Evolutionary conservation across 2,329 filamentous ascomycete species (phyloP), one percentile per base, ranked within the genome.

Genomic region (Rasamsonia emersonii): DNA sequence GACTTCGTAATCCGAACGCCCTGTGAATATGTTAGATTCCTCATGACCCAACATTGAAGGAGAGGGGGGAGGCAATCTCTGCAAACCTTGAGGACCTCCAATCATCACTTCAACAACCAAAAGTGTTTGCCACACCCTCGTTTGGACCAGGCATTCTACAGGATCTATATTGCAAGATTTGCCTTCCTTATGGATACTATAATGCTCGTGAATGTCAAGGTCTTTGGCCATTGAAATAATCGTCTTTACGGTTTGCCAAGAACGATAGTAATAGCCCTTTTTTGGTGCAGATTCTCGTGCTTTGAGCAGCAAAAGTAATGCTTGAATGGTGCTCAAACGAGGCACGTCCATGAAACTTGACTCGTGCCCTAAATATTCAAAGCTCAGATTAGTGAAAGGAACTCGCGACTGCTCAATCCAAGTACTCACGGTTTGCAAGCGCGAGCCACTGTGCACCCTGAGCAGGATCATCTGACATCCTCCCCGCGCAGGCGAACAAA

Each of bases 181-280:
- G 14, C 81, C 83, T 32, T 75, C 73, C 41, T 79, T 72, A 54
- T 96, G 91, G 26, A 79, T 75, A 37, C 82, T 78, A 40, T 77
- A 77, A 59, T 96, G 89, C 42, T 94, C 86, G 51, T 95, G 79
- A 4, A 96, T 66, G 13, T 86, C 85, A 18, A 96, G 67, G 52
- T 95, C 89, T 50, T 93, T 91, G 16, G 78, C 86, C 85, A 96
- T 94, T 28, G 86, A 81, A 5, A 93, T 81, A 41, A 89, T 86
- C 39, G 88, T 85, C 32, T 94, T 89, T 13, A 93, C 77, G 4
- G 83, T 85, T 77, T 95, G 93, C 89, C 91, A 96, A 0, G 91
- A 96, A 21, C 89, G 79, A 60, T 91, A 96, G 58, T 91, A 96
- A 54, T 96, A 96, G 1, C 91, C 91, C 38, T 85, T 78, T 53